These are phyloP conservation scores for Penicillium maclennaniae DNA, from an alignment of 495 filamentous ascomycete species.

Conservation along the genomic window DNA sequence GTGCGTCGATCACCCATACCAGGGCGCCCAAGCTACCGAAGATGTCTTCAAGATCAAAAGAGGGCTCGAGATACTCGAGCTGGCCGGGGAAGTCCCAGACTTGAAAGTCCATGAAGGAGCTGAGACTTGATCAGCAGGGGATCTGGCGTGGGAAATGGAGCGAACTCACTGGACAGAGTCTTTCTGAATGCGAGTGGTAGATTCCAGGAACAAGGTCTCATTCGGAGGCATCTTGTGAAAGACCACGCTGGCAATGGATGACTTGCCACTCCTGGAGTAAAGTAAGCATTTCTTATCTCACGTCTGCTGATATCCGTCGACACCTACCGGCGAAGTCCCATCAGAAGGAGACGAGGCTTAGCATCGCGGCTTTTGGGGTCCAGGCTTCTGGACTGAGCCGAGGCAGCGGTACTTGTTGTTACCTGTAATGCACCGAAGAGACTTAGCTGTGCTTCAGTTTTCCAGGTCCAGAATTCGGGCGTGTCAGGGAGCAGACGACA, in stretches of 20 bases:
- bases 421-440: slow-evolving; percentile 36
- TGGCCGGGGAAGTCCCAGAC: slow-evolving; percentile 97
- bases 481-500: slow-evolving; percentile 1
- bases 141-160: background rate
- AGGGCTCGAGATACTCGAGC: slow-evolving; percentile 79
- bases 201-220: slow-evolving; percentile 92
- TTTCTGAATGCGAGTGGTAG: slow-evolving; percentile 87
- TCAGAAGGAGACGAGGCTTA: slow-evolving; percentile 87
- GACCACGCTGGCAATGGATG: slow-evolving; percentile 94
- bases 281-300: slow-evolving; percentile 2
- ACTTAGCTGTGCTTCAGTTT: slow-evolving; percentile 36
- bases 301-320: background rate
- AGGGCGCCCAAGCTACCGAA: slow-evolving; percentile 90
- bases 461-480: background rate
- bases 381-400: slow-evolving; percentile 28
- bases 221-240: slow-evolving; percentile 95
- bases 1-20: slow-evolving; percentile 97
- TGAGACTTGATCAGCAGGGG: slow-evolving; percentile 25
- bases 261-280: slow-evolving; percentile 79
- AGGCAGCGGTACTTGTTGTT: slow-evolving; percentile 18
- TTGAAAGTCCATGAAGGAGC: slow-evolving; percentile 98
- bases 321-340: slow-evolving; percentile 88
- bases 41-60: slow-evolving; percentile 85
- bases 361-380: slow-evolving; percentile 39
- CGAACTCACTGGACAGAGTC: slow-evolving; percentile 77